These are phyloP conservation scores for Talaromyces sp. DNA, from an alignment of 2,329 filamentous ascomycete genomes.

Conservation along the genomic window DNA sequence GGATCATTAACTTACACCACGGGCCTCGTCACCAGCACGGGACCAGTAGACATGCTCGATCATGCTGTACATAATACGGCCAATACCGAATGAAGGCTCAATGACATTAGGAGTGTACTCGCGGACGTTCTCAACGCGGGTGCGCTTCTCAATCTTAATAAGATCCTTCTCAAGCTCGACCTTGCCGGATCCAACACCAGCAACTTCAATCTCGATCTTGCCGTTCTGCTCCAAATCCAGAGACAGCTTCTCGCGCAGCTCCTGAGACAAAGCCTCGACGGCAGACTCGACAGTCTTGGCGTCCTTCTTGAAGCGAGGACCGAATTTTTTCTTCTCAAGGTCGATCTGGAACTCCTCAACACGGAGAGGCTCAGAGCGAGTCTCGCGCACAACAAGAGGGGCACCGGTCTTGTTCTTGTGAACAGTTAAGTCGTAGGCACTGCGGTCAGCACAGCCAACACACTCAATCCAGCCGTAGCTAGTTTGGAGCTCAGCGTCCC, in stretches of 20 bases:
- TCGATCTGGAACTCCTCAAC: conserved; percentile 88
- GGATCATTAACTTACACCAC: conserved; percentile 69
- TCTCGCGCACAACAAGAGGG: conserved; percentile 81
- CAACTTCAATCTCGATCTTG: conserved; percentile 76
- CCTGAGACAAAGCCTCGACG: conserved; percentile 74
- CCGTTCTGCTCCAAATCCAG: conserved; percentile 72
- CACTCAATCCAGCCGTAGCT: conserved; percentile 98
- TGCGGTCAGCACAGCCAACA: conserved; percentile 93
- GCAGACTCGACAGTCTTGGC: conserved; percentile 82
- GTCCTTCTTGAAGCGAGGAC: conserved; percentile 93
- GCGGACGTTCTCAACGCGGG: conserved; percentile 77
- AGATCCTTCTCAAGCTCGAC: conserved; percentile 79
- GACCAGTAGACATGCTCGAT: conserved; percentile 97
- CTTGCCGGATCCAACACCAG: conserved; percentile 67
- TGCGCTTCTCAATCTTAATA: conserved; percentile 81
- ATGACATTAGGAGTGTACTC: conserved; percentile 96
- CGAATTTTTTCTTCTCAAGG: conserved; percentile 93
- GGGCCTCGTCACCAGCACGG: conserved; percentile 78
- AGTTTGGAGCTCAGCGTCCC: conserved; percentile 92
- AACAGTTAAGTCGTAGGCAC: conserved; percentile 89
- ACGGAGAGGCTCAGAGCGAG: conserved; percentile 72
- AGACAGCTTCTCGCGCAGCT: conserved; percentile 77
- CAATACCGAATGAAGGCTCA: conserved; percentile 96
- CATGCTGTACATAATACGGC: conserved; percentile 87
- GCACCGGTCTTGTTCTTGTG: conserved; percentile 92